Evolutionary conservation across 2,329 filamentous ascomycete species (phyloP).

Genomic region (Aspergillus piperis): DNA sequence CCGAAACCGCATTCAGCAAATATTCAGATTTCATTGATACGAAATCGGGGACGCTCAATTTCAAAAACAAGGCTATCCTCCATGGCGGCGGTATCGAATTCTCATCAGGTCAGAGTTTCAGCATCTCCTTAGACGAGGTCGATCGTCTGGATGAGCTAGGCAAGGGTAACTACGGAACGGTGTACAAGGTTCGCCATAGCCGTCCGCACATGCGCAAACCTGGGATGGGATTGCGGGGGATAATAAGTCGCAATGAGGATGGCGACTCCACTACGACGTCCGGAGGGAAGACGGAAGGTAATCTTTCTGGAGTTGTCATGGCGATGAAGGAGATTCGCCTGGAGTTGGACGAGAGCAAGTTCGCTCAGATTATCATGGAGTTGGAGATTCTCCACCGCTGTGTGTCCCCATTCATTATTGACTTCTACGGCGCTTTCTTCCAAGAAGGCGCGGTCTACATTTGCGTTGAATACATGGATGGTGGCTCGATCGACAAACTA

Average conservation of each 20-base stretch:
- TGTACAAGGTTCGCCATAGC: constrained; percentile 92
- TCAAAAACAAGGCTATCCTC: constrained; percentile 88
- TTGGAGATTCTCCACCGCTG: constrained; percentile 94
- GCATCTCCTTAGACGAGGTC: constrained; percentile 92
- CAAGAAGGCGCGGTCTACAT: constrained; percentile 99
- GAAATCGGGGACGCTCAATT: constrained; percentile 86
- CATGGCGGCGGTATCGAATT: constrained; percentile 91
- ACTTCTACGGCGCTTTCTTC: constrained; percentile 98
- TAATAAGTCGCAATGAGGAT: constrained; percentile 48
- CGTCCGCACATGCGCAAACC: constrained; percentile 65
- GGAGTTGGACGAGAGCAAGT: constrained; percentile 94
- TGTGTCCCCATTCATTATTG: constrained; percentile 92
- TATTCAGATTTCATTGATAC: constrained; percentile 85
- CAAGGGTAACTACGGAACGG: constrained; percentile 97
- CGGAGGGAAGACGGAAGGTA: constrained; percentile 24
- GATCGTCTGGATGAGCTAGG: constrained; percentile 90
- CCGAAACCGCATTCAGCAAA: constrained; percentile 62
- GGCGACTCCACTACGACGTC: constrained; percentile 19
- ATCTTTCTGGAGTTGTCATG: constrained; percentile 73
- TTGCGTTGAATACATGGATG: constrained; percentile 99
- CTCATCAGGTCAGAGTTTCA: constrained; percentile 83
- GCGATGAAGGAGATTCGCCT: constrained; percentile 99
- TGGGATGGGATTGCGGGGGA: constrained; percentile 62
- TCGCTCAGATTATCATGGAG: constrained; percentile 96
- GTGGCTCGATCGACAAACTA: constrained; percentile 94